Percentiles rank a stretch among this genome's conserved stretches.
Evolutionary conservation across 495 filamentous ascomycete species (phyloP).

Genomic region (Cryomyces antarcticus): DNA sequence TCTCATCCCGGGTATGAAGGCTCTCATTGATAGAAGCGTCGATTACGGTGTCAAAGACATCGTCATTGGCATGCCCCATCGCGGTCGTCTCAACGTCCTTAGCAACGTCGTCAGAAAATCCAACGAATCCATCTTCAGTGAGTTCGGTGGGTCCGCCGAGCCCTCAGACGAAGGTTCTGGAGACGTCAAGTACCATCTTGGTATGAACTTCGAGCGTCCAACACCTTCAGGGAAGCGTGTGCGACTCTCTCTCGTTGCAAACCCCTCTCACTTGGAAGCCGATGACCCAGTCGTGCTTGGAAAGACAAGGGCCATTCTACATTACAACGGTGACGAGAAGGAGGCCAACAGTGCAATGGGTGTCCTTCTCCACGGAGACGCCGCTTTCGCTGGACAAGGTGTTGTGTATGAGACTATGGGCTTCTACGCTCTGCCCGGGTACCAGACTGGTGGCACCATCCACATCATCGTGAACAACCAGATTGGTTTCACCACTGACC

Average conservation of each 20-base stretch:
- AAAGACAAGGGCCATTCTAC: slow-evolving; percentile 92
- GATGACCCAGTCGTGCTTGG: slow-evolving; percentile 96
- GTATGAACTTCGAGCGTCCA: slow-evolving; percentile 98
- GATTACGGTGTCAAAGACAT: slow-evolving; percentile 98
- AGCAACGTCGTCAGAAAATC: slow-evolving; percentile 97
- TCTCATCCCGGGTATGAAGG: slow-evolving; percentile 97
- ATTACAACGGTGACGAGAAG: slow-evolving; percentile 94
- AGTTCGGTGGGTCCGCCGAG: slow-evolving; percentile 78
- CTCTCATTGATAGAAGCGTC: slow-evolving; percentile 89
- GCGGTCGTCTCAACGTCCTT: slow-evolving; percentile 91
- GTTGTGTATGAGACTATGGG: slow-evolving; percentile 97
- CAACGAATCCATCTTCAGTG: slow-evolving; percentile 98
- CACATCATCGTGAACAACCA: slow-evolving; percentile 98
- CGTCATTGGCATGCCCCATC: slow-evolving; percentile 97
- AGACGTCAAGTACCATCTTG: slow-evolving; percentile 97
- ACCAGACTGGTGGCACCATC: slow-evolving; percentile 93
- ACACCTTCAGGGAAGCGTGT: slow-evolving; percentile 97
- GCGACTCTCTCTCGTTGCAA: slow-evolving; percentile 92
- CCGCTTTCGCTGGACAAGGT: slow-evolving; percentile 89
- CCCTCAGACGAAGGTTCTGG: slow-evolving; percentile 90
- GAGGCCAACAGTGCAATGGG: slow-evolving; percentile 79
- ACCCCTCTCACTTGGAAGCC: slow-evolving; percentile 94
- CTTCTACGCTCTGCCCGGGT: slow-evolving; percentile 83
- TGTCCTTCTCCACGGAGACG: slow-evolving; percentile 88
- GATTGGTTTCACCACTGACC: slow-evolving; percentile 99